Evolutionary conservation across 257 asterid species (phyloP), one percentile per base, ranked within the genome.

Genomic region (Paraleonurus japonicus): DNA sequence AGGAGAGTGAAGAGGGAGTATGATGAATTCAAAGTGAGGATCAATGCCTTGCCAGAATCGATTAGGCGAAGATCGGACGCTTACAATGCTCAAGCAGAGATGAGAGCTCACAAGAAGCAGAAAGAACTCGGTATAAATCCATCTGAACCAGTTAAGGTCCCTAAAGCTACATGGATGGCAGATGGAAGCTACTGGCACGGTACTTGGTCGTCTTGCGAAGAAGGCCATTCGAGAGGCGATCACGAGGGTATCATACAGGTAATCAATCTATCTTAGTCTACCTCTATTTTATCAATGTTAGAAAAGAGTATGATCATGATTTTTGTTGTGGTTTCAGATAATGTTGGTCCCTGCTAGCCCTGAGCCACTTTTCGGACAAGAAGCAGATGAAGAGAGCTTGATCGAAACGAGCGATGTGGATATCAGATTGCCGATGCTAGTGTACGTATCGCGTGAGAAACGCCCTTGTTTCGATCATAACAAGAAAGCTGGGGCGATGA

Each of bases 401-500:
- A 81, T 90, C 20, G 88, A 86, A 75, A 83, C 95, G 15, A 69
- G 86, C 12, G 90, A 84, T 8, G 91, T 89, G 5, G 98, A 93
- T 55, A 76, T 90, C 76, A 73, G 98, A 74, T 26, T 93, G 74
- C 98, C 98, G 0, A 93, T 90, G 97, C 75, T 90, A 30, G 98
- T 93, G 39, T 93, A 93, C 20, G 97, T 90, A 7, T 93, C 97
- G n/a, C 91, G 97, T 0, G 98, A 93, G 72, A 93, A 93, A 65
- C 72, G 97, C 1, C 83, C 95, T 33, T 78, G 82, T 20, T 93
- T 86, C 63, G 97, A 93, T 37, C 98, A 93, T 77, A 93, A 89
- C 89, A 93, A 93, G 89, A 93, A 93, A 75, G 97, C 97, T 2
- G 98, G 97, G 2, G 98, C 97, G 1, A 93, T 93, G 97, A 93